Evolutionary conservation across 371 early-diverging fungal species (phyloP), one percentile per base, ranked within the genome.

Genomic region (Paraphysoderma sedebokerense): DNA sequence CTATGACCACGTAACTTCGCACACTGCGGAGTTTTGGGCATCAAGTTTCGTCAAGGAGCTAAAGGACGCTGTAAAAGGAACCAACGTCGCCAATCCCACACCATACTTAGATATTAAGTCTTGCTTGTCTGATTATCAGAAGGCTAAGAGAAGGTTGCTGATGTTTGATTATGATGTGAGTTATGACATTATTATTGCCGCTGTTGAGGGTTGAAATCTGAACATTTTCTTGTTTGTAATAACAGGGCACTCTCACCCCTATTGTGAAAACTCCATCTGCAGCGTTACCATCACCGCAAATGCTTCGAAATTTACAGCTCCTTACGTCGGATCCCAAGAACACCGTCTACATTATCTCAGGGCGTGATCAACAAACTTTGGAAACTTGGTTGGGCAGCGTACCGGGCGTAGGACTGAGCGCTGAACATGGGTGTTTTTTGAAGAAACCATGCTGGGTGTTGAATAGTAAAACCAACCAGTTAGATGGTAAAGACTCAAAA

Each of bases 341-440:
- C 64, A 65, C 79, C 34, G 85, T 92, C n/a, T 92, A 85, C 73
- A 72, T 95, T 5, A 86, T 95, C 24, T 87, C 87, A 30, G 96
- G 97, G 2, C 74, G 95, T 30, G 92, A 92, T 51, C 77, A 85
- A 52, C 66, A 68, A 30, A 73, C 80, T 31, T 58, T 96, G 27
- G 83, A 90, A 23, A 57, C 71, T 11, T 75, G 77, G 66, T 65
- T 93, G 41, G 85, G 88, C 28, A 55, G 69, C 17, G 70, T 92
- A 38, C 66, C 66, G 23, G 72, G 79, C 0, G 62, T 93, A 30
- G 87, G 90, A 0, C 58, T 93, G 20, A 62, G 74, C 53, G 83
- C 81, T 0, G 83, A 85, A 46, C 77, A 82, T 33, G 81, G 82
- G 1, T 70, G 73, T 33, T 81, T 80, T 51, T 65, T 80, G 51